A percentile compares a stretch with the other conserved stretches of the same genome.
Evolutionary conservation across 2,329 filamentous ascomycete genomes (phyloP).

Genomic region (Neofusicoccum umdonicola): DNA sequence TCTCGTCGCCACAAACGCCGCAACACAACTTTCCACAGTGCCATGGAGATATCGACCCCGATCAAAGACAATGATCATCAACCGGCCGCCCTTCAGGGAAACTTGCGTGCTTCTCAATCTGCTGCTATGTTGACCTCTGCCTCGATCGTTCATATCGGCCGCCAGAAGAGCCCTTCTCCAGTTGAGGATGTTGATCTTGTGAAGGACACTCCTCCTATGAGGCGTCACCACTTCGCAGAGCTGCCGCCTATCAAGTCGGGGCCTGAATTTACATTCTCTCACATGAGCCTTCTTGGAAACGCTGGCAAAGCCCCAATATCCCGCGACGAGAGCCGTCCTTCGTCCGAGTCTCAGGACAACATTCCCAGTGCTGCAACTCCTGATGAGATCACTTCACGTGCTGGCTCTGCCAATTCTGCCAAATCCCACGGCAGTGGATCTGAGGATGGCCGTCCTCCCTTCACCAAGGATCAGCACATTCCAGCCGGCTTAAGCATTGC

Average conservation of each 20-base stretch:
- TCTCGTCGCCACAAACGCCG: background rate
- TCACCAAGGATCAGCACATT: background rate
- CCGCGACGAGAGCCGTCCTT: background rate
- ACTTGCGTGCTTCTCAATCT: background rate
- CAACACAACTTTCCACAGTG: background rate
- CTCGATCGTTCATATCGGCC: background rate
- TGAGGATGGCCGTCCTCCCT: background rate
- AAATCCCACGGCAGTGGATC: background rate
- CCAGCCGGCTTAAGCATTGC: background rate
- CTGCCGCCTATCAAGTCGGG: background rate
- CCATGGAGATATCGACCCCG: background rate
- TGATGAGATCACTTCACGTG: too few relatives aligned
- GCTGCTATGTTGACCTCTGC: background rate
- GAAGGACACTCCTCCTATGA: too few relatives aligned
- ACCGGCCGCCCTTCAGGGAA: background rate
- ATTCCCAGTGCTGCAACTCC: too few relatives aligned
- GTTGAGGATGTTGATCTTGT: too few relatives aligned
- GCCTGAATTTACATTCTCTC: background rate
- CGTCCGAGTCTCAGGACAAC: background rate
- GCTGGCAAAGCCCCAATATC: background rate
- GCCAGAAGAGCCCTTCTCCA: background rate
- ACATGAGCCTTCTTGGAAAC: background rate
- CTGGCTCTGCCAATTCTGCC: background rate
- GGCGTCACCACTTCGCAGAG: background rate
- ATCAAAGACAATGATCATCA: background rate